Percentiles rank a stretch among this genome's conserved stretches.
Evolutionary conservation across 441 rosid genomes (phyloP).

Genomic region (Croton laevigatus): DNA sequence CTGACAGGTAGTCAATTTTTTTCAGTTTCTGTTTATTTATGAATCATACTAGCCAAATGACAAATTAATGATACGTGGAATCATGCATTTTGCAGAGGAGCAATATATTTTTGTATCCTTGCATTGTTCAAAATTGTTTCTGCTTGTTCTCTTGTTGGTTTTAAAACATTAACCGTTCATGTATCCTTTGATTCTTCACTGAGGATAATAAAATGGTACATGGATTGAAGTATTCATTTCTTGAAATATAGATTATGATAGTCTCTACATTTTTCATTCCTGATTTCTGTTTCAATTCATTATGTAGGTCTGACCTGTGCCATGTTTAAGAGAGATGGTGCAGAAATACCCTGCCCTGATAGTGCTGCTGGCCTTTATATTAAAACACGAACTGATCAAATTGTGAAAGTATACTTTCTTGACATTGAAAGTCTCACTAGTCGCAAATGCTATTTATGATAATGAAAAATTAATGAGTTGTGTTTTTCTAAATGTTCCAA

Average conservation of each 20-base stretch:
- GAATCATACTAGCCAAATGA: background rate
- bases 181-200: constrained; percentile 4
- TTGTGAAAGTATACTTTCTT: constrained; percentile 69
- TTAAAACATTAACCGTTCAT: background rate
- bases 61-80: background rate
- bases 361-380: constrained; percentile 85
- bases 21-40: background rate
- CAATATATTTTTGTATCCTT: background rate
- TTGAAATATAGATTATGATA: background rate
- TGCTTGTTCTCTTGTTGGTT: constrained; percentile 1
- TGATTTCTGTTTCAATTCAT: constrained; percentile 31
- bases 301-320: constrained; percentile 91
- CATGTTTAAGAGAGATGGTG: constrained; percentile 68
- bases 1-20: constrained; percentile 54
- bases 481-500: constrained; percentile 12
- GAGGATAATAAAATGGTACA: background rate
- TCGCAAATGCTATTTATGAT: constrained; percentile 13
- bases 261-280: constrained; percentile 16
- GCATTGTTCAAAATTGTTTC: background rate
- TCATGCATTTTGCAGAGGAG: background rate
- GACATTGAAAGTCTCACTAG: constrained; percentile 16
- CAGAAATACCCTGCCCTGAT: constrained; percentile 79
- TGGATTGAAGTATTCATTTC: background rate
- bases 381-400: constrained; percentile 69
- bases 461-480: constrained; percentile 1